A percentile compares a stretch with the other conserved stretches of the same genome.
phyloP scores from a whole-genome alignment of 495 filamentous ascomycete species.

The Neurospora africana region DNA sequence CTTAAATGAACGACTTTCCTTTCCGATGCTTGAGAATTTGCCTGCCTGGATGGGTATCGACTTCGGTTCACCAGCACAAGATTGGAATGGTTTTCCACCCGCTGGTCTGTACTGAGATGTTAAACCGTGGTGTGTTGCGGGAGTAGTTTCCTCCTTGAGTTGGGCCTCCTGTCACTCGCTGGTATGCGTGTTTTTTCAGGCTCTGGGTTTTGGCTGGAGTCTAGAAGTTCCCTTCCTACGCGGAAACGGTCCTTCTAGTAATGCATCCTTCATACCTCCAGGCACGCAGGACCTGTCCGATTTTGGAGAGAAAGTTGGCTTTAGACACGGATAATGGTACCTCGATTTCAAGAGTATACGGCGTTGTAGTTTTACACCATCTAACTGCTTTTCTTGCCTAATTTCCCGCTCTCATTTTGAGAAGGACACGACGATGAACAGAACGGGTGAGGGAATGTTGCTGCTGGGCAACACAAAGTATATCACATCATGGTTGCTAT shows the following conservation, averaged over 20 bases:
- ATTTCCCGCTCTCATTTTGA: neutral
- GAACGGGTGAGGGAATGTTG: neutral
- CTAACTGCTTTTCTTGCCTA: neutral
- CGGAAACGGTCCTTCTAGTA: neutral
- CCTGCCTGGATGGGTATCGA: neutral
- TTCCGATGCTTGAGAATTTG: neutral
- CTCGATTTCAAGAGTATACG: neutral
- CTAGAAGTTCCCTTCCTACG: neutral
- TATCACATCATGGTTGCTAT: neutral
- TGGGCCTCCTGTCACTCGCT: neutral
- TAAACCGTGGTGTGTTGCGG: neutral
- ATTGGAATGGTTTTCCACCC: neutral
- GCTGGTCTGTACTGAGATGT: neutral
- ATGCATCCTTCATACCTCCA: neutral
- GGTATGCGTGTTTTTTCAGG: neutral
- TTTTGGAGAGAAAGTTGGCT: neutral
- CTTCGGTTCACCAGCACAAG: neutral
- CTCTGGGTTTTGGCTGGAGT: neutral
- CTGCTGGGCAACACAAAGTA: neutral
- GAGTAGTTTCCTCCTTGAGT: neutral
- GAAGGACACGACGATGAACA: neutral
- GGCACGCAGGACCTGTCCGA: neutral
- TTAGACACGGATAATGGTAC: neutral
- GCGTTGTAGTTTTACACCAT: neutral
- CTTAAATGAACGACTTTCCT: neutral